These are phyloP conservation scores for Corynespora cassiicola DNA, from an alignment of 2,329 filamentous ascomycete genomes.

Conservation along the genomic window DNA sequence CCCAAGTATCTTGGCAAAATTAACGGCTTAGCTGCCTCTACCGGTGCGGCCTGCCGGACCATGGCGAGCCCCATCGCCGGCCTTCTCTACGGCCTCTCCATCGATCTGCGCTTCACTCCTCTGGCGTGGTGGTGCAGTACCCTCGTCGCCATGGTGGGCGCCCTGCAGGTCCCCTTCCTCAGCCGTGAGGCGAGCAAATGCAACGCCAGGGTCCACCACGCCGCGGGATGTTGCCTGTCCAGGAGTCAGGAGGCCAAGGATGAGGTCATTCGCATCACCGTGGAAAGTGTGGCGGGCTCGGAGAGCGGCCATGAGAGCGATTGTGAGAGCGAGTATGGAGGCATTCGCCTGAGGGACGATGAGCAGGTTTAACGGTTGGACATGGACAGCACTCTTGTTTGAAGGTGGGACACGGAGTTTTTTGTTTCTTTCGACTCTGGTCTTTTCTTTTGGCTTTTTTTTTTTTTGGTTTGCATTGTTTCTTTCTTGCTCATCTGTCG, in stretches of 20 bases:
- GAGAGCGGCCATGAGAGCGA: too few species aligned
- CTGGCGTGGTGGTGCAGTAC: conserved; percentile 68
- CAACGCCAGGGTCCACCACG: conserved; percentile 32
- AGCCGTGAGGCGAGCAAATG: conserved; percentile 52
- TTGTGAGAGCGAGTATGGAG: neutral
- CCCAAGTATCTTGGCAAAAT: conserved; percentile 70
- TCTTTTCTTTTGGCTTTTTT: too few species aligned
- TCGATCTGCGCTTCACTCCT: conserved; percentile 63
- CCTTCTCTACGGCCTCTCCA: conserved; percentile 69
- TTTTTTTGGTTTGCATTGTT: too few species aligned
- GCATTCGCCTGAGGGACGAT: conserved; percentile 1
- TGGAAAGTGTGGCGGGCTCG: conserved; percentile 33
- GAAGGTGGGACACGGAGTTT: too few species aligned
- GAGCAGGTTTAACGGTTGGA: conserved; percentile 4
- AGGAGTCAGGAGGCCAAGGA: conserved; percentile 17
- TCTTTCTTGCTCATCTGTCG: too few species aligned
- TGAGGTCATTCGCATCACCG: conserved; percentile 30
- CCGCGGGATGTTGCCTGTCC: conserved; percentile 25
- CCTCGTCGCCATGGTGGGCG: conserved; percentile 62
- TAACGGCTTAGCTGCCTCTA: conserved; percentile 75
- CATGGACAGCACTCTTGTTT: too few species aligned
- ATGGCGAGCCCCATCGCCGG: conserved; percentile 73
- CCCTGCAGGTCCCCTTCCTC: conserved; percentile 63
- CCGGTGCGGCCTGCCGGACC: conserved; percentile 74
- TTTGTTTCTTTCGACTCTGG: too few species aligned